These are phyloP conservation scores for Gamarada debralockiae DNA, from an alignment of 495 filamentous ascomycete genomes.

Conservation along the genomic window DNA sequence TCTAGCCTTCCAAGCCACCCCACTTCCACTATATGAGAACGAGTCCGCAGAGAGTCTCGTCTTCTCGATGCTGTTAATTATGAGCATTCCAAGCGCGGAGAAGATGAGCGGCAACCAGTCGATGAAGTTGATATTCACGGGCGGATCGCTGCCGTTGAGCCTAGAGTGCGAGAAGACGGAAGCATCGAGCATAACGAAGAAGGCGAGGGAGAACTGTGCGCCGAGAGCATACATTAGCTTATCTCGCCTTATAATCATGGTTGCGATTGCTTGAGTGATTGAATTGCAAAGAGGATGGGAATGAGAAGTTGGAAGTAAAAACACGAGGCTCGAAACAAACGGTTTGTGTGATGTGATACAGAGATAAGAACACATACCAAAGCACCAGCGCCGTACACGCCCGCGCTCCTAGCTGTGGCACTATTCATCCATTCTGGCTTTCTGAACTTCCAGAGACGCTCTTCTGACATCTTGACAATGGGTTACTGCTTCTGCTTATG, in stretches of 20 bases:
- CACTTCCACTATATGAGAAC: slow-evolving; percentile 79
- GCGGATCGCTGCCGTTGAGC: slow-evolving; percentile 65
- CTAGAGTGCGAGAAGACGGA: slow-evolving; percentile 79
- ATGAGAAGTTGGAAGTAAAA: not conserved
- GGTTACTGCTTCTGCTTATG: not conserved
- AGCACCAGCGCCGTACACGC: slow-evolving; percentile 83
- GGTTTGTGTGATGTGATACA: no score
- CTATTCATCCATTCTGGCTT: slow-evolving; percentile 90
- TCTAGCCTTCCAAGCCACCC: slow-evolving; percentile 94
- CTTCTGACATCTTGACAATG: slow-evolving; percentile 38
- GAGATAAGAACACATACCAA: slow-evolving; percentile 55
- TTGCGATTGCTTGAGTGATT: not conserved
- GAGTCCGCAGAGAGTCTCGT: slow-evolving; percentile 77
- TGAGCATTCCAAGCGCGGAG: slow-evolving; percentile 89
- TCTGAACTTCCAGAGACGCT: slow-evolving; percentile 73
- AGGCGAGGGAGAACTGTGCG: slow-evolving; percentile 86
- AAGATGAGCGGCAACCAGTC: slow-evolving; percentile 99
- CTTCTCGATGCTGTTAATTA: slow-evolving; percentile 99
- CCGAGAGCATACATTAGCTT: not conserved
- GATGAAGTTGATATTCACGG: slow-evolving; percentile 87
- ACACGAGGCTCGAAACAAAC: not conserved
- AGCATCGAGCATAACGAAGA: slow-evolving; percentile 94
- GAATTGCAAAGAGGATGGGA: not conserved
- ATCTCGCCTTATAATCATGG: not conserved
- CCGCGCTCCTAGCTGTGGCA: slow-evolving; percentile 71